Evolutionary conservation across 805 yeast genomes (phyloP), one percentile per base, ranked within the genome.

Genomic region (Jamesozyma piceae): DNA sequence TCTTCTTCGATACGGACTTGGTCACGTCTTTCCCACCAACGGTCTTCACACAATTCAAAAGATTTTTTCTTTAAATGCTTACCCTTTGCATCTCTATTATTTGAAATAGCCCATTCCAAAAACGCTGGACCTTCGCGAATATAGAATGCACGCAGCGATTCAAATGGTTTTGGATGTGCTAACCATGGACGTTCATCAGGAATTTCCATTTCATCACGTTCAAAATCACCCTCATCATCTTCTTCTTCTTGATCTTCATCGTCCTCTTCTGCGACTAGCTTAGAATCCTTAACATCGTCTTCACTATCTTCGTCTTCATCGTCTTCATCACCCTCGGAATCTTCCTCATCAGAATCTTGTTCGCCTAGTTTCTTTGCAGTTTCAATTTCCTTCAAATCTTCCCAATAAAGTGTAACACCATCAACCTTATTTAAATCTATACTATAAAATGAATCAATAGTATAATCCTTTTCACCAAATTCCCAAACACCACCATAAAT

Each of bases 11-110:
- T 73, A 60, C 94, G 80, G 20, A 90, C 80, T 54, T 80, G 90
- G 53, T 90, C 97, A 66, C 97, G 79, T 68, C 97, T 82, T 61
- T 90, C 97, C 97, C 97, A 90, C 92, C 95, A 90, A 67, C 98
- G 77, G 51, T 82, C 90, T 64, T 89, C 95, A 61, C 92, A 82
- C 47, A 90, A 65, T 48, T 88, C 96, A 58, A 90, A 90, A 0
- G 97, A 82, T 35, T 85, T 82, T 43, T 82, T 80, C 66, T 90
- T 89, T 62, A 90, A 73, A 55, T 84, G 81, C 61, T 90, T 90
- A 42, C 96, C 97, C 55, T 95, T 77, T 13, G 87, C 80, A 44
- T 83, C 89, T 52, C 83, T 74, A 53, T 87, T 83, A 57, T 81
- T 83, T 4, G 92, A 81, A 50, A 88, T 83, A 1, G 95, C 86